Base-by-base conservation (phyloP, 2,329 filamentous ascomycete species). In the Knoxdaviesia capensis region DNA sequence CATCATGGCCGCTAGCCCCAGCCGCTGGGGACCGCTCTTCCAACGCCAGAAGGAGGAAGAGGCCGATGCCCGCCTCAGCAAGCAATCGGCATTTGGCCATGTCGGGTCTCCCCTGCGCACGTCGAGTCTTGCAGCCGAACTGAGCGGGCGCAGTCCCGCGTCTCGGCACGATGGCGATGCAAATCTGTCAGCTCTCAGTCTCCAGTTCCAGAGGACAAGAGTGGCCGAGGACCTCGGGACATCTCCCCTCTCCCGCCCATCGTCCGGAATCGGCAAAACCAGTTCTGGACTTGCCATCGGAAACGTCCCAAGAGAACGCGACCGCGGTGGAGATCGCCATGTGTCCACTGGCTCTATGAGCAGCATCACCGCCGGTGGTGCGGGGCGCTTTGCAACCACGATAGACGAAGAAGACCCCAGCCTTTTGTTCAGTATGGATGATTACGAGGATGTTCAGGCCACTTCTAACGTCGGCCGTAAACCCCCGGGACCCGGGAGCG, bases 371-470 rank as follows among this genome's bases (percentile, higher is more conserved):
- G 20, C 20, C 20, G 20, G 20, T 20, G 20, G 20, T 20, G 20
- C 20, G 20, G 20, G 20, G 20, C 20, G 20, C 20, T 20, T 20
- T 20, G 20, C 20, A 20, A 77, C 71, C 1, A 73, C 73, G 3
- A 77, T 78, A 46, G 73, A 77, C 45, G 74, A 77, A 51, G 74
- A 78, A 49, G 71, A 77, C 43, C 63, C 69, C 4, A 67, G 71
- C 30, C 76, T 77, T 48, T 69, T 78, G 9, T 78, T 78, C 53
- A 71, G 62, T 51, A 77, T 78, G 73, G 74, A 78, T 48, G 71
- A 74, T 43, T 70, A 72, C 30, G 69, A 71, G 28, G 71, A 74
- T 32, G 59, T 65, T 28, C 59, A 66, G 34, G 56, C 56, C 7
- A 59, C 59, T 6, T 31, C 38, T 29, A 40, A 40, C n/a, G 38